Percentiles rank a stretch among this genome's conserved stretches.
Conservation (phyloP, 305 asterid species). For the Fraxinus albicans region DNA sequence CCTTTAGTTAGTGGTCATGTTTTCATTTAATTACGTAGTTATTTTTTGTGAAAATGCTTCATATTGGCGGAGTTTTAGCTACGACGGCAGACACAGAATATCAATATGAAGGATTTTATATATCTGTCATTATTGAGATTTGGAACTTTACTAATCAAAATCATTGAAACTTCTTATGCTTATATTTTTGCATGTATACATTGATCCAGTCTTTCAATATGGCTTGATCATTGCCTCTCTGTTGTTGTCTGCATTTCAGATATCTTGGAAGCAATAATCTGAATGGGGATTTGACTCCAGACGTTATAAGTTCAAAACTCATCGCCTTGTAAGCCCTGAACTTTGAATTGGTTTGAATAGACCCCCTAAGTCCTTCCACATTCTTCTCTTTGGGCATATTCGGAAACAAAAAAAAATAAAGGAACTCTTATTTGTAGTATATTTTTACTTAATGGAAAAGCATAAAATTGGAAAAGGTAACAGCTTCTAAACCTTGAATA, state of each 20-base stretch:
- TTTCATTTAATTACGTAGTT: neutral
- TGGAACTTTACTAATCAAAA: neutral
- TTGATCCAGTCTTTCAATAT: neutral
- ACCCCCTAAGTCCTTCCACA: neutral
- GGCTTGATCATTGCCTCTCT: conserved; percentile 8
- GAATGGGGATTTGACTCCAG: conserved; percentile 54
- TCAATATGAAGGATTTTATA: neutral
- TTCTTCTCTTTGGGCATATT: neutral
- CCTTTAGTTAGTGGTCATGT: neutral
- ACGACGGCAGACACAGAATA: neutral
- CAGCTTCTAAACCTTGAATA: neutral
- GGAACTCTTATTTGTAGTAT: neutral
- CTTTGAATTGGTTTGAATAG: neutral
- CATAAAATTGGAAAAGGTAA: neutral
- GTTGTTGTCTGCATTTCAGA: conserved; percentile 34
- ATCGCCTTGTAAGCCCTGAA: conserved; percentile 52
- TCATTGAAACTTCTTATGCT: neutral
- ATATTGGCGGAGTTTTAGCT: neutral
- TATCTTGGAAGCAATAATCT: conserved; percentile 69
- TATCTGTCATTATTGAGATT: neutral
- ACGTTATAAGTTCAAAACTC: conserved; percentile 39
- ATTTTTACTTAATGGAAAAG: neutral
- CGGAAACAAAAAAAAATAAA: neutral
- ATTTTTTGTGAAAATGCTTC: neutral
- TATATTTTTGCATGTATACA: neutral